A percentile compares a stretch with the other conserved stretches of the same genome.
phyloP scores from a whole-genome alignment of 371 early-diverging fungal genomes.

The Haplosporangium sp. region DNA sequence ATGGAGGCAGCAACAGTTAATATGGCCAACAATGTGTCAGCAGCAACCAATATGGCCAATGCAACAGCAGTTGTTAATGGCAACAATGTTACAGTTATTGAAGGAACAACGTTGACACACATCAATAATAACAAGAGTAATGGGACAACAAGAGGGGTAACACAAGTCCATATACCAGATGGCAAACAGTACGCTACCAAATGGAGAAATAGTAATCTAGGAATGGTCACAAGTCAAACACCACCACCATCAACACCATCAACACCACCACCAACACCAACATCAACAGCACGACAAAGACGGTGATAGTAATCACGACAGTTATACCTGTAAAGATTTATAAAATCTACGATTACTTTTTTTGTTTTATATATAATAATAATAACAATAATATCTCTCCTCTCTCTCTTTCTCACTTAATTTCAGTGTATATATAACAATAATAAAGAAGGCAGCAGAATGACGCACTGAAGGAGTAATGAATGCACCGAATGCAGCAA shows the following conservation, averaged over 20 bases:
- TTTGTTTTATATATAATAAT: too few species aligned
- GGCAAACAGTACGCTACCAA: constrained; percentile 5
- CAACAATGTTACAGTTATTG: not conserved
- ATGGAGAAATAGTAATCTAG: not conserved
- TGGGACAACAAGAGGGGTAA: not conserved
- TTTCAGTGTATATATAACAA: too few species aligned
- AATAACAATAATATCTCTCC: too few species aligned
- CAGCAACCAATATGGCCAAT: constrained; percentile 9
- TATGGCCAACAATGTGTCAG: not conserved
- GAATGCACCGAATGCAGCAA: too few species aligned
- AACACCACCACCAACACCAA: too few species aligned
- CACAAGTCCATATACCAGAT: constrained; percentile 11
- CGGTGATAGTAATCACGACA: not conserved
- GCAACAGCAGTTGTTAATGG: not conserved
- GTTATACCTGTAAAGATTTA: not conserved
- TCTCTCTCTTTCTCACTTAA: too few species aligned
- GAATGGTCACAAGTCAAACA: not conserved
- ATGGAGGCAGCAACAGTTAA: constrained; percentile 22
- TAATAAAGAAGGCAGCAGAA: not conserved
- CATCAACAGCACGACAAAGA: too few species aligned
- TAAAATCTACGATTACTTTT: not conserved
- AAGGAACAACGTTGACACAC: not conserved
- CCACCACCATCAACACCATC: too few species aligned
- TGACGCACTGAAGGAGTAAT: not conserved
- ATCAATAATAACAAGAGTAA: not conserved